Percentiles rank a stretch among this genome's conserved stretches.
Evolutionary conservation across 495 filamentous ascomycete species (phyloP).

Genomic region (Xylaria venustula): DNA sequence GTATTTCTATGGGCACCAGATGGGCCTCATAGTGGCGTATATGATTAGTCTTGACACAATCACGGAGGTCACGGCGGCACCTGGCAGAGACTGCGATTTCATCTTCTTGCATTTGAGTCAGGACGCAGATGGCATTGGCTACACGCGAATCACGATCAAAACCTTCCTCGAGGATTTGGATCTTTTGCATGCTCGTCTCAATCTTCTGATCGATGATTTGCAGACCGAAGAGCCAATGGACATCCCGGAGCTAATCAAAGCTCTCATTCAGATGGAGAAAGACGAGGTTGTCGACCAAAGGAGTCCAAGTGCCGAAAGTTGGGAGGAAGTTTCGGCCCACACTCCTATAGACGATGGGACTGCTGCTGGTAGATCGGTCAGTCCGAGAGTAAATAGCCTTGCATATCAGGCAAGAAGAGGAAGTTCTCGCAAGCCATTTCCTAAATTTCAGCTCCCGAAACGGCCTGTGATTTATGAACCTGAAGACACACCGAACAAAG

Average conservation of each 20-base stretch:
- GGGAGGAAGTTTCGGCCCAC: conserved; percentile 78
- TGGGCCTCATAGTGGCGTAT: conserved; percentile 86
- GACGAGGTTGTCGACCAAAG: conserved; percentile 55
- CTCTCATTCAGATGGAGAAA: conserved; percentile 58
- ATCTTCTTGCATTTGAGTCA: conserved; percentile 81
- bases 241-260: conserved; percentile 44
- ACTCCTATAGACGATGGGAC: conserved; percentile 62
- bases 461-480: conserved; percentile 82
- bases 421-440: conserved; percentile 50
- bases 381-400: conserved; percentile 50
- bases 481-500: conserved; percentile 66
- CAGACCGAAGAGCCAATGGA: conserved; percentile 63
- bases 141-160: conserved; percentile 78
- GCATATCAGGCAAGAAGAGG: conserved; percentile 60
- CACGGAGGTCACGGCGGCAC: conserved; percentile 83
- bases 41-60: conserved; percentile 70
- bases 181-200: conserved; percentile 77
- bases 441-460: conserved; percentile 81
- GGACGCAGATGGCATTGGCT: conserved; percentile 57
- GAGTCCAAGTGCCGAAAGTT: conserved; percentile 80
- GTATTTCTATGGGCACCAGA: conserved; percentile 93
- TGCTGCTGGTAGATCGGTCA: conserved; percentile 37
- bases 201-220: conserved; percentile 76
- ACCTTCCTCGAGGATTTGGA: conserved; percentile 86
- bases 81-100: conserved; percentile 89